Evolutionary conservation across 495 filamentous ascomycete species (phyloP), one percentile per base, ranked within the genome.

Genomic region (Evansstolkia leycettana): DNA sequence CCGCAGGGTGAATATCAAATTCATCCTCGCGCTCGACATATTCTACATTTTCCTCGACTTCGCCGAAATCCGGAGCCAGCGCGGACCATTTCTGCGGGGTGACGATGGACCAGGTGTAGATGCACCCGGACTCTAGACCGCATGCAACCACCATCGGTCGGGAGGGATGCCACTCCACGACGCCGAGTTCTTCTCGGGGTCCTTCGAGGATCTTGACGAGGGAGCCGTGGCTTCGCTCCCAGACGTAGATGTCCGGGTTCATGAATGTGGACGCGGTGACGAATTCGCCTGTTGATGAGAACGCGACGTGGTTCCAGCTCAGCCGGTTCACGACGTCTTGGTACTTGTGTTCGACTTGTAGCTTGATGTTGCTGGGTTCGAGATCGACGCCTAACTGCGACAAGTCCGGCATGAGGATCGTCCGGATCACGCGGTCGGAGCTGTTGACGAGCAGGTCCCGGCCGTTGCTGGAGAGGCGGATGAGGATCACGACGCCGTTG

Each of bases 201-300:
- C 87, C 87, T 52, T 99, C 90, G 12, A 96, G 66, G 62, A 99
- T 96, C 57, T 92, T 89, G 31, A 93, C 87, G 13, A 99, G 62
- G 42, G 82, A 89, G n/a, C 89, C 90, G 50, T 86, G 80, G 33
- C 76, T 80, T 32, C 90, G 76, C 60, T 99, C 90, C 90, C 90
- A 99, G 30, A 99, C 84, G 57, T 96, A 96, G 40, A 99, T 82
- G 51, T 96, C 89, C 37, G 94, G 84, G 52, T 95, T 96, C 67
- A 94, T 94, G 55, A 80, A 92, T 1, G 90, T 94, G 16, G 82
- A 87, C 12, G 92, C 92, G 7, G 83, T 82, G 27, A 96, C 81
- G 28, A 65, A 66, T 53, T 96, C 90, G 23, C 90, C 89, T 0
- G 82, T 87, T 0, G 84, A 79, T 40, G 84, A 90, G 55, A 99